These are phyloP conservation scores for Cerioporus squamosus DNA, from an alignment of 1,284 basidiomycete genomes.

Conservation along the genomic window DNA sequence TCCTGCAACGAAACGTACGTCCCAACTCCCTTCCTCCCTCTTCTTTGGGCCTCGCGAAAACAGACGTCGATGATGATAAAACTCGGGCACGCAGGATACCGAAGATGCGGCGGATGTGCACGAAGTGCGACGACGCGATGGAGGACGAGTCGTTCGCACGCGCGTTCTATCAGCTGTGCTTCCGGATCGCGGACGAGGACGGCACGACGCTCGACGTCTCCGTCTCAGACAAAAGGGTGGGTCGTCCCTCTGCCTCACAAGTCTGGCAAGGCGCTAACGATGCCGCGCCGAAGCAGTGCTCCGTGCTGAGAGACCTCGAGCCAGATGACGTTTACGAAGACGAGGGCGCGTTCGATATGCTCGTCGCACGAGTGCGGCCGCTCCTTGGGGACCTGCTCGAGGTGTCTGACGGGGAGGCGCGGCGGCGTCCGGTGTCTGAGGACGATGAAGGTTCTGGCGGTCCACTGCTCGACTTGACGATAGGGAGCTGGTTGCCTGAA, in stretches of 20 bases:
- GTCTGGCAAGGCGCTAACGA: background rate
- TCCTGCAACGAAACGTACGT: slow-evolving; percentile 56
- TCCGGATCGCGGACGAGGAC: slow-evolving; percentile 54
- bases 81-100: slow-evolving; percentile 43
- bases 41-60: background rate
- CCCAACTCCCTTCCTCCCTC: background rate
- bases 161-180: slow-evolving; percentile 51
- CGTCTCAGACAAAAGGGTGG: slow-evolving; percentile 38
- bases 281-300: slow-evolving; percentile 43
- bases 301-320: slow-evolving; percentile 46
- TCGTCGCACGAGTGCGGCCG: slow-evolving; percentile 44
- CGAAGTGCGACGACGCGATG: slow-evolving; percentile 51
- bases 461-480: slow-evolving; percentile 17
- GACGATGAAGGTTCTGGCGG: slow-evolving; percentile 1
- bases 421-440: slow-evolving; percentile 6
- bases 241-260: slow-evolving; percentile 2
- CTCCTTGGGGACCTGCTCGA: slow-evolving; percentile 47
- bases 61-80: background rate
- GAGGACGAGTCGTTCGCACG: slow-evolving; percentile 50
- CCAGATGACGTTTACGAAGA: slow-evolving; percentile 48
- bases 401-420: slow-evolving; percentile 17
- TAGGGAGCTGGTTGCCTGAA: slow-evolving; percentile 23
- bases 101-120: slow-evolving; percentile 46
- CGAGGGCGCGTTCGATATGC: slow-evolving; percentile 37
- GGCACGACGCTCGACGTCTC: slow-evolving; percentile 47